Evolutionary conservation across 306 rosid genomes (phyloP).

Genomic region (Sphenostylis stenocarpa): DNA sequence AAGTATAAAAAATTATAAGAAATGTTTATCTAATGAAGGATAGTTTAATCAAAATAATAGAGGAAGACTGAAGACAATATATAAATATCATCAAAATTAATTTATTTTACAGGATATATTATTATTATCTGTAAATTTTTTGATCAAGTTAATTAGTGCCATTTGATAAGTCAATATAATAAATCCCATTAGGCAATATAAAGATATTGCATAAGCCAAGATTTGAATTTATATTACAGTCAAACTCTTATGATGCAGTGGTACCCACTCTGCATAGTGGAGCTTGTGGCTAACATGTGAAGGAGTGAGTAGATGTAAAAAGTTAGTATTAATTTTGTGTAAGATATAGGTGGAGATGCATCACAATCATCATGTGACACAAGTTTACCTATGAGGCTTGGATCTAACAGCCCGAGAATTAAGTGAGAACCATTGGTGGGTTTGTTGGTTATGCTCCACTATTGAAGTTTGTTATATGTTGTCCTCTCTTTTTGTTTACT

Average conservation of each 20-base stretch:
- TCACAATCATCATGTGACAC: neutral
- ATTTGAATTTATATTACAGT: too few species aligned
- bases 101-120: neutral
- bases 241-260: neutral
- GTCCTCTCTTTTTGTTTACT: too few species aligned
- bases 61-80: neutral
- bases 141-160: too few species aligned
- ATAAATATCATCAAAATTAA: neutral
- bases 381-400: too few species aligned
- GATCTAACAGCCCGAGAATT: neutral
- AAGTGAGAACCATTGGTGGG: neutral
- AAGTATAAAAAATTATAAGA: neutral
- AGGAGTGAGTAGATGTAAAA: neutral
- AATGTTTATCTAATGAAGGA: neutral
- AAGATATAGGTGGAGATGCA: neutral
- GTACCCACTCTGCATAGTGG: neutral
- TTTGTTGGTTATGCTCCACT: too few species aligned
- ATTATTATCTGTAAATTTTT: neutral
- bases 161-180: neutral
- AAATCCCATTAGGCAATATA: neutral
- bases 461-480: too few species aligned
- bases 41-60: neutral
- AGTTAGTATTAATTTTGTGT: too few species aligned
- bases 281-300: neutral
- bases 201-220: neutral